Evolutionary conservation across 2,329 filamentous ascomycete genomes (phyloP).

Genomic region (Arthrobotrys iridis): DNA sequence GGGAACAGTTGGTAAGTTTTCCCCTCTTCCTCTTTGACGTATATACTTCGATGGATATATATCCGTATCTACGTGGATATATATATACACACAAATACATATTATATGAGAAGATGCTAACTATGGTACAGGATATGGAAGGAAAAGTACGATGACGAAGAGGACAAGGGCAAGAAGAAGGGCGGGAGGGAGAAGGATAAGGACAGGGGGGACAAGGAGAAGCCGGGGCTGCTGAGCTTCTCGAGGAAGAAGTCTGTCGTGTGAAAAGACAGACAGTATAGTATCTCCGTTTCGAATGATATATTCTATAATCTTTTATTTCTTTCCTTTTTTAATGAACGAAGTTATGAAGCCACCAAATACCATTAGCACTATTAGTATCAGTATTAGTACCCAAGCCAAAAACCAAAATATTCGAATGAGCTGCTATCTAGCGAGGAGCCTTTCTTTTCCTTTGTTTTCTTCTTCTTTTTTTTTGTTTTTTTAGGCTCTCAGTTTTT

Average conservation of each 20-base stretch:
- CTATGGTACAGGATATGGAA: slow-evolving; percentile 83
- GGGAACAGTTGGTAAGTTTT: slow-evolving; percentile 91
- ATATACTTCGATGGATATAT: background rate
- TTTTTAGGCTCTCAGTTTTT: background rate
- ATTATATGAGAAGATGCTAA: slow-evolving; percentile 21
- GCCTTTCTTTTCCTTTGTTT: background rate
- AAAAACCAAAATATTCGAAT: too few species aligned
- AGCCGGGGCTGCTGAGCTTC: slow-evolving; percentile 54
- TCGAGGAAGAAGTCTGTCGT: slow-evolving; percentile 46
- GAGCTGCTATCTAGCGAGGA: too few species aligned
- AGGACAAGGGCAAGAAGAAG: slow-evolving; percentile 58
- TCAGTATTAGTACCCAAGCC: too few species aligned
- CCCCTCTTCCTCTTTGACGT: slow-evolving; percentile 7
- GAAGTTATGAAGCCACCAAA: slow-evolving; percentile 55
- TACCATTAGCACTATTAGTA: too few species aligned
- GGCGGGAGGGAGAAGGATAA: slow-evolving; percentile 63
- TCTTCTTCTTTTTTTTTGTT: background rate
- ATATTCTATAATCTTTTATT: background rate
- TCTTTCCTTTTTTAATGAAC: background rate
- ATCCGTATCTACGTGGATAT: slow-evolving; percentile 1
- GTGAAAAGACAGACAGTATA: background rate
- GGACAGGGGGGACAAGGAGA: slow-evolving; percentile 56
- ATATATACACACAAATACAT: too few species aligned
- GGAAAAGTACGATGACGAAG: slow-evolving; percentile 83
- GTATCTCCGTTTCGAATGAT: background rate